These are phyloP conservation scores for Funneliformis mosseae DNA, from an alignment of 192 early-diverging fungal species.

Conservation along the genomic window DNA sequence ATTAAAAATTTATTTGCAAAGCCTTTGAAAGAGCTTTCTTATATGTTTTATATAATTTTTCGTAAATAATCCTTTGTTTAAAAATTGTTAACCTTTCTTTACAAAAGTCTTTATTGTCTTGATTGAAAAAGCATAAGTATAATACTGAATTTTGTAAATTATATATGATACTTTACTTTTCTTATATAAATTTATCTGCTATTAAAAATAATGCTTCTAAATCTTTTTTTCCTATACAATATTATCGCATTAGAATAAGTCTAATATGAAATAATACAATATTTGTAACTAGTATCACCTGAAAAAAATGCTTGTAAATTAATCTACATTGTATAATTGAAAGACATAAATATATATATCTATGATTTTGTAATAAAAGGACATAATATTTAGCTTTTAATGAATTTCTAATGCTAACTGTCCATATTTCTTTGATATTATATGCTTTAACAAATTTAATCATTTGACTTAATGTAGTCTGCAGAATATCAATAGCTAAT, in stretches of 20 bases:
- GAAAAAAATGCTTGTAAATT: background rate
- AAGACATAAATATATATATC: background rate
- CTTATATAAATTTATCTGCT: background rate
- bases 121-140: background rate
- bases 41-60: background rate
- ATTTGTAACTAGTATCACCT: background rate
- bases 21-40: background rate
- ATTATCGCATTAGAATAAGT: background rate
- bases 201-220: background rate
- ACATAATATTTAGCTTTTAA: background rate
- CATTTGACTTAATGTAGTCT: too few species aligned
- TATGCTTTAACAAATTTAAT: background rate
- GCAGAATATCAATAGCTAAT: too few species aligned
- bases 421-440: background rate
- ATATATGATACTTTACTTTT: background rate
- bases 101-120: background rate
- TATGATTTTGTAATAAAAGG: background rate
- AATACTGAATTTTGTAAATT: background rate
- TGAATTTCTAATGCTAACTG: background rate
- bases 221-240: background rate
- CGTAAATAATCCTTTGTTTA: slow-evolving; percentile 2
- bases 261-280: background rate
- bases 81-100: background rate
- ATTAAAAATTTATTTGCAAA: background rate
- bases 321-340: background rate